Percentiles rank a stretch among this genome's conserved stretches.
phyloP scores from a whole-genome alignment of 148 eudicot species.

The Camellia granthamiana region DNA sequence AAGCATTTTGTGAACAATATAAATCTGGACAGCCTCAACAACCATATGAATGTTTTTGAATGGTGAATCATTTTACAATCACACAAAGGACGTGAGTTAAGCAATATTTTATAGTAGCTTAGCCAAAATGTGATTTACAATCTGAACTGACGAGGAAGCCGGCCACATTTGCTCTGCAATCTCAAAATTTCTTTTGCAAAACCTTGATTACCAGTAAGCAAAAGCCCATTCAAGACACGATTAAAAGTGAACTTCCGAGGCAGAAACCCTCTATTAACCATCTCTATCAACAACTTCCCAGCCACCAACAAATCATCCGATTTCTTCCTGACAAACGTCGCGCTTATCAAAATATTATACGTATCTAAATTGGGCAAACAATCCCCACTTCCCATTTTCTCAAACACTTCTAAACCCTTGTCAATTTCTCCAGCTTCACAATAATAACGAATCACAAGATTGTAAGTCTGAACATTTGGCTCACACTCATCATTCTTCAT shows the following conservation, averaged over 20 bases:
- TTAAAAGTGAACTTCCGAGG: conserved; percentile 72
- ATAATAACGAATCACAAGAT: conserved; percentile 69
- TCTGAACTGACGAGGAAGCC: conserved; percentile 69
- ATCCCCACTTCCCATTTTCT: conserved; percentile 54
- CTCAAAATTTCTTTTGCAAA: conserved; percentile 83
- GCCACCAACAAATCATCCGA: conserved; percentile 81
- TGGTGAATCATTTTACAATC: background rate
- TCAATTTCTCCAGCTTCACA: conserved; percentile 87
- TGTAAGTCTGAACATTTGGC: conserved; percentile 79
- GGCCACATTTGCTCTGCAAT: conserved; percentile 63
- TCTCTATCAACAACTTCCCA: conserved; percentile 77
- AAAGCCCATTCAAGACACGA: conserved; percentile 74
- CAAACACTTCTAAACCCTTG: conserved; percentile 70
- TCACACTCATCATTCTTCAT: conserved; percentile 78
- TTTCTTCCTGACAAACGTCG: conserved; percentile 79
- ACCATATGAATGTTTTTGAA: background rate
- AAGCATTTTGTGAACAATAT: background rate
- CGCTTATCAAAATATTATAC: conserved; percentile 68
- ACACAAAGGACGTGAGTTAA: background rate
- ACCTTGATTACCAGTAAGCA: conserved; percentile 84
- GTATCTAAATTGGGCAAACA: conserved; percentile 95
- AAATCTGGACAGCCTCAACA: background rate
- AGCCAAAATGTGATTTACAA: conserved; percentile 32
- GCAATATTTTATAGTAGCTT: background rate
- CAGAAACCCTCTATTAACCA: conserved; percentile 75